phyloP scores from a whole-genome alignment of 495 filamentous ascomycete genomes.

The Xylaria bambusicola region DNA sequence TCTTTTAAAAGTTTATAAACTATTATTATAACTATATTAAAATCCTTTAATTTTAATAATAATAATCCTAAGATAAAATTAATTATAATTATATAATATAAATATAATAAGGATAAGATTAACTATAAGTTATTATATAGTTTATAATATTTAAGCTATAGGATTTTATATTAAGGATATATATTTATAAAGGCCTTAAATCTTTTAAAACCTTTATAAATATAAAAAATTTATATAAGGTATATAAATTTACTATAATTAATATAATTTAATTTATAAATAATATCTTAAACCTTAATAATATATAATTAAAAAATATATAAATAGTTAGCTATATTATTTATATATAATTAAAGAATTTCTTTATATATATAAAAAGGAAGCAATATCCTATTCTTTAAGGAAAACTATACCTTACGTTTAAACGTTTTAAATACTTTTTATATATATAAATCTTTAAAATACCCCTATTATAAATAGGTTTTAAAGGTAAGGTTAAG shows the following conservation, averaged over 20 bases:
- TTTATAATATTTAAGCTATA: neutral
- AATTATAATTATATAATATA: conserved; percentile 13
- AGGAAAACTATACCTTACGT: too few relatives aligned
- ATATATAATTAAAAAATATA: neutral
- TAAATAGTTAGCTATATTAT: too few relatives aligned
- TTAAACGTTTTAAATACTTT: too few relatives aligned
- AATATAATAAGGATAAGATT: conserved; percentile 8
- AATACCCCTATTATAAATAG: too few relatives aligned
- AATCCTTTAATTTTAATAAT: neutral
- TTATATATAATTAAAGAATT: too few relatives aligned
- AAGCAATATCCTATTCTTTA: too few relatives aligned
- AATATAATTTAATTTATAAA: conserved; percentile 13
- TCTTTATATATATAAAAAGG: too few relatives aligned
- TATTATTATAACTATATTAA: neutral
- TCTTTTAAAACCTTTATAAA: neutral
- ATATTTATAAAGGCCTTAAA: neutral
- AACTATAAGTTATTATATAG: conserved; percentile 9
- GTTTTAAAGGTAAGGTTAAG: too few relatives aligned
- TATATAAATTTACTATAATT: neutral
- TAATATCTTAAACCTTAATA: conserved; percentile 2
- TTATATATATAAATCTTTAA: too few relatives aligned
- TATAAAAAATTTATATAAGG: neutral
- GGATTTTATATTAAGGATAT: neutral
- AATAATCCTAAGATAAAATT: neutral
- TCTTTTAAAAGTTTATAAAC: neutral